Evolutionary conservation across 2,329 filamentous ascomycete genomes (phyloP).

Genomic region (Cladosporium sp.): DNA sequence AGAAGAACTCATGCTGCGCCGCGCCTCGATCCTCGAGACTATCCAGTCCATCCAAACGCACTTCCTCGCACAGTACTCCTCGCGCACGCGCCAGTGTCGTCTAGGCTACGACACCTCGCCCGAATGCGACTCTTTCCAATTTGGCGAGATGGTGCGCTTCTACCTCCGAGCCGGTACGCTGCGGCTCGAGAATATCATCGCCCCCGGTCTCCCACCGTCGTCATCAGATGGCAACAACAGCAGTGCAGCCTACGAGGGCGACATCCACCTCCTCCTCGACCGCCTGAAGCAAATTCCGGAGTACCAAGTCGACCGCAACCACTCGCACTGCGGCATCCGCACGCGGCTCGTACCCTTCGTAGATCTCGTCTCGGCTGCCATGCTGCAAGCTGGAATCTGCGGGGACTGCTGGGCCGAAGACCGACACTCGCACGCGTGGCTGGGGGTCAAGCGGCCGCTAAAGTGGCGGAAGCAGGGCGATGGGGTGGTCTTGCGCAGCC

Average conservation of each 20-base stretch:
- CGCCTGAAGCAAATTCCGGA: constrained; percentile 65
- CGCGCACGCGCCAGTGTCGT: constrained; percentile 67
- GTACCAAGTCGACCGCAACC: constrained; percentile 74
- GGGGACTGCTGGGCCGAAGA: constrained; percentile 46
- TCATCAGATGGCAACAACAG: constrained; percentile 40
- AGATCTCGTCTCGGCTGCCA: constrained; percentile 57
- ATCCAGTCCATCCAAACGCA: constrained; percentile 69
- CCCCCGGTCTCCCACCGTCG: constrained; percentile 10
- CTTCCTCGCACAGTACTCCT: constrained; percentile 67
- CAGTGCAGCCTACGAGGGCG: constrained; percentile 56
- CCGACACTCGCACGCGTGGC: constrained; percentile 46
- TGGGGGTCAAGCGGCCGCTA: constrained; percentile 46
- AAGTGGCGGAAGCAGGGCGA: constrained; percentile 39
- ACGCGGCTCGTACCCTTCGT: constrained; percentile 65
- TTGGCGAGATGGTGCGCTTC: constrained; percentile 76
- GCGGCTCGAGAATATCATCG: constrained; percentile 51
- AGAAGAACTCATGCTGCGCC: constrained; percentile 66
- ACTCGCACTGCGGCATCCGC: constrained; percentile 71
- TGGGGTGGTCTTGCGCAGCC: constrained; percentile 23
- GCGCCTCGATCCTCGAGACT: constrained; percentile 66
- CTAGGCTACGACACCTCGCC: constrained; percentile 72
- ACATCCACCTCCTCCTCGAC: constrained; percentile 61
- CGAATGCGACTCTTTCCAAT: constrained; percentile 75
- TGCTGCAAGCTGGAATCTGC: constrained; percentile 48
- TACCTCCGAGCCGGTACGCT: constrained; percentile 63